Evolutionary conservation across 306 rosid genomes (phyloP), one percentile per base, ranked within the genome.

Genomic region (Casuarina glauca): DNA sequence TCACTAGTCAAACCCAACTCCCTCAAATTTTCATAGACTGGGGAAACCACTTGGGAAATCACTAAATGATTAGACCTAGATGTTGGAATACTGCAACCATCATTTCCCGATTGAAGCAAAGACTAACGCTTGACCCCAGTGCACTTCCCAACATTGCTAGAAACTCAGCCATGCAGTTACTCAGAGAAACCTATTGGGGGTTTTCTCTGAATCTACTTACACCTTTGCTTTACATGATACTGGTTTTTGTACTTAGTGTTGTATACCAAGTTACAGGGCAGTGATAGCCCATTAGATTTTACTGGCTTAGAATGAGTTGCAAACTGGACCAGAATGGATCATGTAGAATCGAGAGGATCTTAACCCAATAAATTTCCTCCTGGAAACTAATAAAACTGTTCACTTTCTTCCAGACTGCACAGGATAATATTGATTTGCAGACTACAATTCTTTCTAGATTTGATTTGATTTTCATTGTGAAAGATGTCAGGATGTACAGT

Each of bases 351-450:
- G 36, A 58, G 64, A 54, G 64, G 39, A 58, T 58, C 64, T 58
- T 58, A 58, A 58, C 16, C 36, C 3, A 26, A 11, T 35, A 41
- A 17, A 16, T 67, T 67, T 20, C 13, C 71, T 41, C 12, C n/a
- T 17, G 60, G 77, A 72, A 67, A 75, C 84, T 87, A 76, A 90
- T 72, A 61, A 44, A 17, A 66, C 63, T 69, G n/a, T 16, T 75
- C 67, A 38, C 75, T 54, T 70, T 85, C 62, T 78, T 79, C 57
- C 97, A 95, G 99, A 91, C 99, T 75, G 97, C 99, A 41, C 99
- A 95, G 89, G 99, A 95, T 78, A 95, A 95, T 77, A 95, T 95
- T 71, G 99, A 95, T 87, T 84, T 95, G 89, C 99, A 95, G 92
- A 95, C 99, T 1, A 95, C 99, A 26, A 95, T 95, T 88, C 97